Evolutionary conservation across 768 basidiomycete species (phyloP).

Genomic region (Ramaria rubella): DNA sequence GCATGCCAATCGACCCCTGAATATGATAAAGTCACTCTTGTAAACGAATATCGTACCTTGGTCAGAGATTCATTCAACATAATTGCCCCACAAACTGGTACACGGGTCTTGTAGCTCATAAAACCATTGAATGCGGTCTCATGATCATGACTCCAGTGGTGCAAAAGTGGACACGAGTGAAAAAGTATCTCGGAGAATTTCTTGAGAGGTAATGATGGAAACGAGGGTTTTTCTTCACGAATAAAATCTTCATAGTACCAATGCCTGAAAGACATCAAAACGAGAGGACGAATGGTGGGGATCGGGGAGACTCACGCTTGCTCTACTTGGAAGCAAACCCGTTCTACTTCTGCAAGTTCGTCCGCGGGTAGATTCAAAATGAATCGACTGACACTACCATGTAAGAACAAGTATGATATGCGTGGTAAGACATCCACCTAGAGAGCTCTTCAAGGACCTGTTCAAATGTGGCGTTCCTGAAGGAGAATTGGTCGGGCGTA

Average conservation of each 20-base stretch:
- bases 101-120: constrained; percentile 93
- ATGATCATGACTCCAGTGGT: constrained; percentile 78
- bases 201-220: constrained; percentile 85
- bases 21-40: constrained; percentile 5
- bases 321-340: constrained; percentile 98
- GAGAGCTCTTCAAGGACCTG: constrained; percentile 89
- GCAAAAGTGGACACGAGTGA: constrained; percentile 72
- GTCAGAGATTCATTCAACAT: constrained; percentile 90
- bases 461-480: constrained; percentile 70
- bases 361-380: constrained; percentile 93
- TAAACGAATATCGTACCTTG: constrained; percentile 52
- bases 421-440: constrained; percentile 46
- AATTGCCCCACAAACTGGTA: constrained; percentile 96
- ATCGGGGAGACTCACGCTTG: constrained; percentile 70
- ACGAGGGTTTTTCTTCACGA: constrained; percentile 79
- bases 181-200: constrained; percentile 92
- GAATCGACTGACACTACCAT: constrained; percentile 60
- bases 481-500: constrained; percentile 39
- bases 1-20: constrained; percentile 9
- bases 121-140: constrained; percentile 84
- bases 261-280: constrained; percentile 48
- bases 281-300: constrained; percentile 13
- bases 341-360: constrained; percentile 84
- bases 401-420: constrained; percentile 12
- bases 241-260: constrained; percentile 99